A percentile compares a stretch with the other conserved stretches of the same genome.
Evolutionary conservation across 257 asterid species (phyloP).

Genomic region (Cinchona pubescens): DNA sequence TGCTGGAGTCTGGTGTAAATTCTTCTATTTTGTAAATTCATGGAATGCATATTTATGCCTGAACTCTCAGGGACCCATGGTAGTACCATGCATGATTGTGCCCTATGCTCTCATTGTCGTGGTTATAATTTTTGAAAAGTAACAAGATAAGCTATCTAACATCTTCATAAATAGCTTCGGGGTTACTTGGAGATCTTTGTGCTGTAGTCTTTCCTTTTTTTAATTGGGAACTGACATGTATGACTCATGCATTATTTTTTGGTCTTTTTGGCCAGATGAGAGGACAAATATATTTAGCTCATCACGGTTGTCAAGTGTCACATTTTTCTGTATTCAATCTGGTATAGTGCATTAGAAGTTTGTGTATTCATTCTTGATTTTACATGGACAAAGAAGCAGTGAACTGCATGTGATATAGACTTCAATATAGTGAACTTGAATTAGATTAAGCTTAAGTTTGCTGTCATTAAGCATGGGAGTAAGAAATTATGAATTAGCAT

Average conservation of each 20-base stretch:
- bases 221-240: not conserved
- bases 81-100: not conserved
- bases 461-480: not conserved
- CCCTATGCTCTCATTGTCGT: not conserved
- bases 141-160: not conserved
- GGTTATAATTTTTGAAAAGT: too few species aligned
- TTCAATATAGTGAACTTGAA: not conserved
- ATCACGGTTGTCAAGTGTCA: not conserved
- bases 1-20: not conserved
- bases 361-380: slow-evolving; percentile 8
- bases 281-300: not conserved
- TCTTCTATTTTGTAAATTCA: not conserved
- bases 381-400: not conserved
- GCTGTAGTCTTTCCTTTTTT: not conserved
- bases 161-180: not conserved
- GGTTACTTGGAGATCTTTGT: not conserved
- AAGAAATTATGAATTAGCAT: not conserved
- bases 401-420: not conserved
- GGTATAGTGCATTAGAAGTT: not conserved
- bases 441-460: not conserved
- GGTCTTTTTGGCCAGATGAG: not conserved
- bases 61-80: not conserved
- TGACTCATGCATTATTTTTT: not conserved
- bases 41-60: not conserved
- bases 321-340: not conserved